These are phyloP conservation scores for Phytophthora pinifolia DNA, from an alignment of 352 stramenopile species.

Conservation along the genomic window DNA sequence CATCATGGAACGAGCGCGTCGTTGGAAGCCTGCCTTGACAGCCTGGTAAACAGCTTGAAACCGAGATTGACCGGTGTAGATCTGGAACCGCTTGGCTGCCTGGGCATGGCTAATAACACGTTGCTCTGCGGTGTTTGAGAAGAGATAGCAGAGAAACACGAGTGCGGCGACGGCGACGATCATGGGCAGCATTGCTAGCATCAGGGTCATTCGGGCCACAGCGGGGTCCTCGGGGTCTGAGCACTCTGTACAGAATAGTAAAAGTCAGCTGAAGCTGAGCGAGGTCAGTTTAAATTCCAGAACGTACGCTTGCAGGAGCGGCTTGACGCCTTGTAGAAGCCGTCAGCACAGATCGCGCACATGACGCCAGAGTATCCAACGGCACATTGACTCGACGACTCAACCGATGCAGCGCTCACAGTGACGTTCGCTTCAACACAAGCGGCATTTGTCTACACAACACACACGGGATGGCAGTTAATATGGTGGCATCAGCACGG, in stretches of 20 bases:
- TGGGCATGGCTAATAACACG: constrained; percentile 51
- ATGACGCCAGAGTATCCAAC: constrained; percentile 51
- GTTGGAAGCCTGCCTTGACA: constrained; percentile 16
- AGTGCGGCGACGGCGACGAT: constrained; percentile 33
- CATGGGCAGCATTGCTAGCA: constrained; percentile 51
- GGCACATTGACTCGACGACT: constrained; percentile 38
- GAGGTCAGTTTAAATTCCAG: background rate
- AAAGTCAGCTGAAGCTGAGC: background rate
- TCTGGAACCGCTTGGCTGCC: constrained; percentile 55
- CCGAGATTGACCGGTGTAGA: constrained; percentile 32
- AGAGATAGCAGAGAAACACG: constrained; percentile 43
- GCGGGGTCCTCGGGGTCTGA: constrained; percentile 40
- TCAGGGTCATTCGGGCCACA: constrained; percentile 31
- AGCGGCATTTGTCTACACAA: constrained; percentile 28
- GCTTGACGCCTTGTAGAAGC: constrained; percentile 63
- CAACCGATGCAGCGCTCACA: constrained; percentile 15
- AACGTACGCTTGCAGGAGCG: constrained; percentile 57
- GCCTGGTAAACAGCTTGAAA: constrained; percentile 25
- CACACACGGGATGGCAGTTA: background rate
- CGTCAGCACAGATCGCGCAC: constrained; percentile 42
- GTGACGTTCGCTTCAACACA: constrained; percentile 26
- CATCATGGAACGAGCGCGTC: constrained; percentile 16
- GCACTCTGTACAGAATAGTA: constrained; percentile 28
- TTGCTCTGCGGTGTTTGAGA: constrained; percentile 48
- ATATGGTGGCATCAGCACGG: too few species aligned